Conservation (phyloP, 169 alveolate species). For the Blepharisma undulans region DNA sequence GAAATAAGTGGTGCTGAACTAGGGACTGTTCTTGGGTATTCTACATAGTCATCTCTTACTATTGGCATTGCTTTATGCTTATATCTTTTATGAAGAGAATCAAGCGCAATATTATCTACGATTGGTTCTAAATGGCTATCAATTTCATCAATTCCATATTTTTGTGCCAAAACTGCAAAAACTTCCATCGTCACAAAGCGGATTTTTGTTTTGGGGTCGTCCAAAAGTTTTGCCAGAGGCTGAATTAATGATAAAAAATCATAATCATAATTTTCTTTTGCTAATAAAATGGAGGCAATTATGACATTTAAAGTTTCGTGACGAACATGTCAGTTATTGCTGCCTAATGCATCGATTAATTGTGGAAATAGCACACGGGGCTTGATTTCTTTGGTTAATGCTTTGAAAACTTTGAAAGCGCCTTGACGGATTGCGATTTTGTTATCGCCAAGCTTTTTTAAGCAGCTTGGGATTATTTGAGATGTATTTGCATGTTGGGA, state of each 20-base stretch:
- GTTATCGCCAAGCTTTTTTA: conserved; percentile 35
- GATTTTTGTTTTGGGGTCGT: conserved; percentile 7
- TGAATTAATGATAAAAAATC: neutral
- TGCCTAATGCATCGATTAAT: neutral
- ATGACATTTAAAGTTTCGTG: conserved; percentile 2
- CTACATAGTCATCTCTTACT: neutral
- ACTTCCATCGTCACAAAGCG: conserved; percentile 33
- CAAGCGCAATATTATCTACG: neutral
- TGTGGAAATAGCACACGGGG: neutral
- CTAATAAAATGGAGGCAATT: neutral
- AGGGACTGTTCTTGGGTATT: conserved; percentile 18
- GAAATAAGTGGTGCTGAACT: neutral
- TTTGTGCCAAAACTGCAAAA: conserved; percentile 12
- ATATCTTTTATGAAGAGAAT: neutral
- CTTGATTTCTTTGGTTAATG: neutral
- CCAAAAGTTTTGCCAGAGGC: conserved; percentile 10
- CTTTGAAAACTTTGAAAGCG: neutral
- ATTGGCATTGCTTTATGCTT: neutral
- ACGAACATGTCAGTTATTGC: conserved; percentile 20
- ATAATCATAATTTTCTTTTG: neutral
- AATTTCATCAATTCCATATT: neutral
- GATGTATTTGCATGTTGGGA: neutral
- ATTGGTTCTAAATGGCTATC: neutral
- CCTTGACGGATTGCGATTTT: conserved; percentile 14
- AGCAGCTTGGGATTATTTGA: neutral